Conservation (phyloP, 2,329 filamentous ascomycete species). For the Aspergillus thermomutatus region DNA sequence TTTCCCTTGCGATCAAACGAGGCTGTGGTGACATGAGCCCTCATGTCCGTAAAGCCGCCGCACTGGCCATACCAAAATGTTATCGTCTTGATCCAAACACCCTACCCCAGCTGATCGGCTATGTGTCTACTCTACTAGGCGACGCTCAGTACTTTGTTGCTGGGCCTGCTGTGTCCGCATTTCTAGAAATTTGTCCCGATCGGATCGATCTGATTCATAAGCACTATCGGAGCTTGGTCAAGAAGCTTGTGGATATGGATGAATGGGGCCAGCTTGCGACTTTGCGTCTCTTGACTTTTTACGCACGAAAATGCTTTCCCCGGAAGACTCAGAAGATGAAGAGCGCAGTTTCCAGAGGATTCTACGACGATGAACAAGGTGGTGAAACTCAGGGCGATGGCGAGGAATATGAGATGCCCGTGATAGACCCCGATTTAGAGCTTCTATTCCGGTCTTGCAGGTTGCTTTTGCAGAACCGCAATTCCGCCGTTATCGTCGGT, state of each 20-base stretch:
- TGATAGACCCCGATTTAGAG: slow-evolving; percentile 77
- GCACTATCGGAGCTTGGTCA: slow-evolving; percentile 79
- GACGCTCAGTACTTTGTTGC: slow-evolving; percentile 97
- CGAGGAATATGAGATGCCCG: slow-evolving; percentile 52
- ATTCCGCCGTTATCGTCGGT: slow-evolving; percentile 85
- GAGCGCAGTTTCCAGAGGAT: slow-evolving; percentile 62
- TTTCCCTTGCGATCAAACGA: slow-evolving; percentile 92
- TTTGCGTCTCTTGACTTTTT: slow-evolving; percentile 75
- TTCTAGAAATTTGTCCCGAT: slow-evolving; percentile 84
- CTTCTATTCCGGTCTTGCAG: slow-evolving; percentile 75
- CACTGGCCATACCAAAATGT: slow-evolving; percentile 92
- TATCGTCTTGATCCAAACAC: slow-evolving; percentile 85
- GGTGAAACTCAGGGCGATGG: slow-evolving; percentile 46
- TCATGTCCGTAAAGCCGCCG: slow-evolving; percentile 86
- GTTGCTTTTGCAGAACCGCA: slow-evolving; percentile 86
- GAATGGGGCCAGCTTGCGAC: slow-evolving; percentile 94
- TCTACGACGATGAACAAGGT: slow-evolving; percentile 70
- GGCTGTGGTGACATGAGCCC: slow-evolving; percentile 92
- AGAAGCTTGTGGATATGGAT: slow-evolving; percentile 96
- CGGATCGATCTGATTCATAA: slow-evolving; percentile 84
- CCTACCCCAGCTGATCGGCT: slow-evolving; percentile 78
- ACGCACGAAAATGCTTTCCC: slow-evolving; percentile 85
- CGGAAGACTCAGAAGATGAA: slow-evolving; percentile 58
- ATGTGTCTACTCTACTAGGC: slow-evolving; percentile 71
- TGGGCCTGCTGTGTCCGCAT: slow-evolving; percentile 85